Evolutionary conservation across 78 protist species (phyloP).

Genomic region (Dictyostelium discoideum): dicty_2.7 NC_007088.5:6018501-6019000

Average conservation of each 20-base stretch:
- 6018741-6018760: conserved; percentile 41
- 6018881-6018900: no score
- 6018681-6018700: conserved; percentile 1
- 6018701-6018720: conserved; percentile 9
- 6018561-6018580: conserved; percentile 20
- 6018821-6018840: background rate
- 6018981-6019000: background rate
- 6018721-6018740: conserved; percentile 66
- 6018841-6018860: no score
- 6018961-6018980: background rate
- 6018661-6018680: conserved; percentile 13
- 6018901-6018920: no score
- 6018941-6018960: background rate
- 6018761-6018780: conserved; percentile 47
- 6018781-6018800: background rate
- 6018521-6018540: conserved; percentile 43
- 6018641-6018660: conserved; percentile 13
- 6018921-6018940: background rate
- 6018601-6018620: conserved; percentile 61
- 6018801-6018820: background rate
- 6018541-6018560: conserved; percentile 62
- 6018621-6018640: conserved; percentile 62
- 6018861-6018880: no score
- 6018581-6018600: background rate
- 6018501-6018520: background rate